Base-by-base conservation (phyloP, 2,329 filamentous ascomycete species). In the Mollisiaceae sp. region DNA sequence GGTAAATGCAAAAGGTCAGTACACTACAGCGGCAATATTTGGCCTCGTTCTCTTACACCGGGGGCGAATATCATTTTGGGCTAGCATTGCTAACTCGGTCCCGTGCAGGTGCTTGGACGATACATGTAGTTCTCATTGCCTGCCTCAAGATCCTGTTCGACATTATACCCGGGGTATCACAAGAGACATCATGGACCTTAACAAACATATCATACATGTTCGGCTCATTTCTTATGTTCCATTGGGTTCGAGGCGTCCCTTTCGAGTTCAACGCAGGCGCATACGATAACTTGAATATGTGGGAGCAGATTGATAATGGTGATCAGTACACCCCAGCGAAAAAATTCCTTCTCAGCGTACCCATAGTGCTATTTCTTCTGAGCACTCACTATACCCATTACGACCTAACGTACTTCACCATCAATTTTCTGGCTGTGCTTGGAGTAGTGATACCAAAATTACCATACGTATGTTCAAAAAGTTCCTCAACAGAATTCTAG, bases 261-360 rank as follows among this genome's bases (percentile, higher is more conserved):
- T 99, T 99, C 77, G 95, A 99, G 79, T 99, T 99, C 86, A 99
- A 99, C 78, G 91, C 92, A 64, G 95, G 95, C 66, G 95, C 95
- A 73, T 99, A 98, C 80, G 95, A 99, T 84, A 98, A 99, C 79
- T 86, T 99, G 76, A 99, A 98, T 82, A 98, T 99, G 95, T 99
- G 95, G 95, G 95, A 99, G 83, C 95, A 99, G 82, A 99, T 99
- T 78, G 95, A 99, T 83, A 96, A 98, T 75, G 95, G 95, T 56
- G 95, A 95, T 74, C 95, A 99, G 79, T 99, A 98, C 82, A 99
- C 95, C 0, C 95, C 95, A 4, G 92, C 95, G 71, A 99, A 99
- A 85, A 99, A 99, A 80, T 99, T 99, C 76, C 84, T 99, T 66
- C 89, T 98, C 73, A 93, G 91, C 75, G 94, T 98, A 39, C 95